Percentiles rank a stretch among this genome's conserved stretches.
Evolutionary conservation across 148 eudicot species (phyloP).

Genomic region (Nyssa sinensis): DNA sequence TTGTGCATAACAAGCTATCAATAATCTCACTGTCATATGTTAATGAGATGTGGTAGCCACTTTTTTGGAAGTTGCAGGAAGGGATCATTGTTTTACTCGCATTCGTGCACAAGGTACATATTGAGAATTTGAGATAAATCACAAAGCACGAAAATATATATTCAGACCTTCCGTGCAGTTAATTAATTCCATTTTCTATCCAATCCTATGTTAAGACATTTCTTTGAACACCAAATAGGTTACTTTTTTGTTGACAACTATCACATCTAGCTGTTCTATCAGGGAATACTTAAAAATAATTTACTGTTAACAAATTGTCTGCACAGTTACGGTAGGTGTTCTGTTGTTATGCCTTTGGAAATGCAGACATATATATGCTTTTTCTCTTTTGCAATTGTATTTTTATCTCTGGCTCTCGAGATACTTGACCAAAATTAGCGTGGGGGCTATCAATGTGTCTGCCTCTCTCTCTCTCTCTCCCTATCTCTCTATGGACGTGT

Average conservation of each 20-base stretch:
- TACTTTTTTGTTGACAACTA: background rate
- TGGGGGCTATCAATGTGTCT: background rate
- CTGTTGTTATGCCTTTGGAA: background rate
- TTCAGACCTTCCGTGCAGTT: background rate
- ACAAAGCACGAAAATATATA: background rate
- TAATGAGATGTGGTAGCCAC: background rate
- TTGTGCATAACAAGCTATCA: too few species aligned
- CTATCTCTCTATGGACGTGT: too few species aligned
- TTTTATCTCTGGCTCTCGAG: background rate
- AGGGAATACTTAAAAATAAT: background rate
- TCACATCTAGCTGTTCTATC: too few species aligned
- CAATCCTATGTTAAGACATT: too few species aligned
- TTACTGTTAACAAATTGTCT: background rate
- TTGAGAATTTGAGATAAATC: background rate
- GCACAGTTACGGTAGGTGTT: background rate
- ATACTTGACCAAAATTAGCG: background rate
- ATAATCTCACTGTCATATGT: background rate
- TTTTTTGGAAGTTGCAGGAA: background rate
- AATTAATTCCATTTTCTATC: background rate
- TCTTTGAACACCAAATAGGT: background rate
- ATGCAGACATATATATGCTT: background rate
- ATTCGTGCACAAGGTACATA: background rate
- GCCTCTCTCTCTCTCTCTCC: background rate
- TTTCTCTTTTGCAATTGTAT: background rate
- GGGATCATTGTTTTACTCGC: background rate